phyloP scores from a whole-genome alignment of 2,329 filamentous ascomycete species.

The Talaromyces sp. region DNA sequence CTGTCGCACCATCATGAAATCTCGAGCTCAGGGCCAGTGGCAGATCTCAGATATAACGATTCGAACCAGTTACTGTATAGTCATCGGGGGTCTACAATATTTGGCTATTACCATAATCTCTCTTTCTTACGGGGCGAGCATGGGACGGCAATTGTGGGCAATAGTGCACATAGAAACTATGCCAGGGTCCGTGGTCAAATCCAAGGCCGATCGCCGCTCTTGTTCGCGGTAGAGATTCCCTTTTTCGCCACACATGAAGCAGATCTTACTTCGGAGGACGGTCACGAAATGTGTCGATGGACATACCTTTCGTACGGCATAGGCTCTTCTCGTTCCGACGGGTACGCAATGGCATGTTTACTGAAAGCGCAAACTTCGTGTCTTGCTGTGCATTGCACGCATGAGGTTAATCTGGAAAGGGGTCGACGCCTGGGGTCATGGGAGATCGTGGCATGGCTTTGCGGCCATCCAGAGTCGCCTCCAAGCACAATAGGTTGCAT shows the following conservation, averaged over 20 bases:
- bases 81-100: conserved; percentile 29
- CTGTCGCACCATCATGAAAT: neutral
- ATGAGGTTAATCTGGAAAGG: conserved; percentile 35
- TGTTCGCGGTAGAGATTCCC: conserved; percentile 36
- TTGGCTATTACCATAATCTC: conserved; percentile 31
- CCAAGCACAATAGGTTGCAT: conserved; percentile 35
- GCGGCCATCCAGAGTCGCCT: conserved; percentile 28
- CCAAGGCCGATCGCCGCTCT: conserved; percentile 14
- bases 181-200: neutral
- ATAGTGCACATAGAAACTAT: conserved; percentile 5
- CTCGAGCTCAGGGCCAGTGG: conserved; percentile 19
- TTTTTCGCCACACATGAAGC: conserved; percentile 36
- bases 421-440: conserved; percentile 36
- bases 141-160: neutral
- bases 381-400: conserved; percentile 26
- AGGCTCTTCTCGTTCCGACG: conserved; percentile 29
- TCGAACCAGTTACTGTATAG: conserved; percentile 34
- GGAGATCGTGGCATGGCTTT: conserved; percentile 33
- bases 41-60: conserved; percentile 34
- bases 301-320: conserved; percentile 38
- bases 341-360: conserved; percentile 35
- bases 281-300: conserved; percentile 29
- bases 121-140: conserved; percentile 7
- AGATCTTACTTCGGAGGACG: conserved; percentile 1
- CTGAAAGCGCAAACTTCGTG: conserved; percentile 31